Evolutionary conservation across 495 filamentous ascomycete genomes (phyloP).

Genomic region (Lichina pygmaea): DNA sequence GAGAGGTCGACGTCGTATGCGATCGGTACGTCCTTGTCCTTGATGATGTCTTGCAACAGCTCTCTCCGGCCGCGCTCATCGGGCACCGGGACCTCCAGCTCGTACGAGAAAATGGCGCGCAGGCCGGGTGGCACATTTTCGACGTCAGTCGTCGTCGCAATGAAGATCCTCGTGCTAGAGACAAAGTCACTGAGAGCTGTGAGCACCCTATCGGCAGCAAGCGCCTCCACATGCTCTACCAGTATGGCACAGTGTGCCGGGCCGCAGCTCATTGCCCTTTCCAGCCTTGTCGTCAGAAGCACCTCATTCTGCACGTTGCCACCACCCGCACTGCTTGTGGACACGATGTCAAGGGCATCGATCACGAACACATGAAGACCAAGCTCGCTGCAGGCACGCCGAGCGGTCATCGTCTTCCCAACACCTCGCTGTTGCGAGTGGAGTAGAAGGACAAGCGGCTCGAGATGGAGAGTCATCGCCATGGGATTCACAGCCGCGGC

Average conservation of each 20-base stretch:
- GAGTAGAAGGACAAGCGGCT: constrained; percentile 65
- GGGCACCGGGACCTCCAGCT: constrained; percentile 78
- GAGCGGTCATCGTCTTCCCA: constrained; percentile 56
- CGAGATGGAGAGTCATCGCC: constrained; percentile 62
- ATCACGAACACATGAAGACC: constrained; percentile 75
- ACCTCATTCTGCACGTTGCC: constrained; percentile 84
- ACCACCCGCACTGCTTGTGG: constrained; percentile 61
- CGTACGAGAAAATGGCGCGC: constrained; percentile 77
- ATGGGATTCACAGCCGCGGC: constrained; percentile 69
- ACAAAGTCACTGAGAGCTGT: constrained; percentile 58
- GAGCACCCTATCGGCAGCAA: constrained; percentile 74
- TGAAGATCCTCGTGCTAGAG: constrained; percentile 42
- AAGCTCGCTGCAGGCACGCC: constrained; percentile 58
- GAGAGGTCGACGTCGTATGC: constrained; percentile 59
- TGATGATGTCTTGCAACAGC: constrained; percentile 49
- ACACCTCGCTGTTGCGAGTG: constrained; percentile 78
- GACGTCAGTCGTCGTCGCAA: constrained; percentile 84
- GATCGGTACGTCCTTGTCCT: constrained; percentile 41
- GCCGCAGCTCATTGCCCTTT: constrained; percentile 72
- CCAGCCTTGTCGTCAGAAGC: constrained; percentile 61
- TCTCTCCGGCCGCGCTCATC: constrained; percentile 84
- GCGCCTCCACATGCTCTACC: constrained; percentile 64
- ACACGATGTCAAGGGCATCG: constrained; percentile 78
- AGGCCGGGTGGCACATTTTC: constrained; percentile 81
- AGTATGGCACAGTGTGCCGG: constrained; percentile 57